A percentile compares a stretch with the other conserved stretches of the same genome.
Conservation (phyloP, 768 basidiomycete species). For the Tylopilus intermedius region DNA sequence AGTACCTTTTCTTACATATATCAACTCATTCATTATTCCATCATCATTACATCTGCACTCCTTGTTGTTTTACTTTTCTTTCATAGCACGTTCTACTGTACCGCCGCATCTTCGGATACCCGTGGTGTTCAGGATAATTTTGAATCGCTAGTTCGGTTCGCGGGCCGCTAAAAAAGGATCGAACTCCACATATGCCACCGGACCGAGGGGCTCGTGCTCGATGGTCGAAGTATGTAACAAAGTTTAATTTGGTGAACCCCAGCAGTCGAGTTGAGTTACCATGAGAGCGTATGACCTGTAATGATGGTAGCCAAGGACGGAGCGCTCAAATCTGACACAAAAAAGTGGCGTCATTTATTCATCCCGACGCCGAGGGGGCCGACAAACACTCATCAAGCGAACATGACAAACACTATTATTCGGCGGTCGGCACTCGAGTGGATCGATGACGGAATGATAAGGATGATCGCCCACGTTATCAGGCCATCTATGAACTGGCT, state of each 20-base stretch:
- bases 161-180: not conserved
- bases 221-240: not conserved
- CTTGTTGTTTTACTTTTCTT: not conserved
- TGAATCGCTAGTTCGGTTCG: not conserved
- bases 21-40: slow-evolving; percentile 14
- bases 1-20: slow-evolving; percentile 9
- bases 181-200: no score
- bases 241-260: slow-evolving; percentile 14
- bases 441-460: no score
- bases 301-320: slow-evolving; percentile 21
- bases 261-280: slow-evolving; percentile 5
- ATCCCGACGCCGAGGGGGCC: not conserved
- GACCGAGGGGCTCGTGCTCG: not conserved
- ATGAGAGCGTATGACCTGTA: not conserved
- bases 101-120: not conserved
- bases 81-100: slow-evolving; percentile 16
- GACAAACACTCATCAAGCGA: not conserved
- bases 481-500: slow-evolving; percentile 8
- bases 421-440: no score
- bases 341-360: not conserved
- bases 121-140: slow-evolving; percentile 4
- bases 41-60: slow-evolving; percentile 4
- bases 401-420: no score
- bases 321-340: not conserved
- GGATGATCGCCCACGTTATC: not conserved